Base-by-base conservation (phyloP, 1,284 basidiomycete species). In the Puccinia novopanici region DNA sequence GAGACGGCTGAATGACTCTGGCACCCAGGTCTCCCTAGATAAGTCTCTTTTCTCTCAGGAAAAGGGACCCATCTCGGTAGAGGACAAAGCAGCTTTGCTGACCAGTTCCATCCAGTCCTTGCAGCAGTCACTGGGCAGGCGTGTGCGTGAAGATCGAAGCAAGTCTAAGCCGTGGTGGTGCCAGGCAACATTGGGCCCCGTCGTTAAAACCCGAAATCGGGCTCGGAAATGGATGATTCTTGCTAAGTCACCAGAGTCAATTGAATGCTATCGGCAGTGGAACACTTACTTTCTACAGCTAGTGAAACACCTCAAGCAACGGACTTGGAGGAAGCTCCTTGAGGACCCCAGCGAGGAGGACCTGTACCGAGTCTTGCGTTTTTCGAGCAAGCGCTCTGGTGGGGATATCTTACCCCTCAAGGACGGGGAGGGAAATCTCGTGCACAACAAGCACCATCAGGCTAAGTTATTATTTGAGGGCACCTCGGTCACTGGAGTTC, bases 101-200 rank as follows among this genome's bases (percentile, higher is more conserved):
- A 45, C 45, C 45, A 45, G 6, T 6, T 6, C 45, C 45, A 15
- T 15, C 15, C 8, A 45, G 45, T 8, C 45, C 8, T 8, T 15
- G 6, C 45, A 45, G 15, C 45, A 34, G 13, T 6, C 9, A 10
- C 34, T 63, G 19, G 74, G 74, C 1, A 17, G 59, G 4, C n/a
- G 37, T 24, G 42, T 75, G 27, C 34, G 19, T 12, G 37, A 12
- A 2, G 17, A 63, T 22, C 40, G 19, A 5, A 27, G 17, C n/a
- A 61, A 48, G 42, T 13, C 37, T 22, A 75, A 75, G 59, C 37
- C 57, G 19, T 75, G 55, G 74, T 75, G 74, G 74, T 30, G 59
- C 42, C 17, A 45, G 24, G 34, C 15, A 22, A 61, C 55, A 12
- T 42, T 75, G 45, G 45, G 63, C 40, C 74, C 54, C 4, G n/a